These are phyloP conservation scores for Ophiocordyceps polyrhachis-furcata DNA, from an alignment of 2,329 filamentous ascomycete species.

Conservation along the genomic window DNA sequence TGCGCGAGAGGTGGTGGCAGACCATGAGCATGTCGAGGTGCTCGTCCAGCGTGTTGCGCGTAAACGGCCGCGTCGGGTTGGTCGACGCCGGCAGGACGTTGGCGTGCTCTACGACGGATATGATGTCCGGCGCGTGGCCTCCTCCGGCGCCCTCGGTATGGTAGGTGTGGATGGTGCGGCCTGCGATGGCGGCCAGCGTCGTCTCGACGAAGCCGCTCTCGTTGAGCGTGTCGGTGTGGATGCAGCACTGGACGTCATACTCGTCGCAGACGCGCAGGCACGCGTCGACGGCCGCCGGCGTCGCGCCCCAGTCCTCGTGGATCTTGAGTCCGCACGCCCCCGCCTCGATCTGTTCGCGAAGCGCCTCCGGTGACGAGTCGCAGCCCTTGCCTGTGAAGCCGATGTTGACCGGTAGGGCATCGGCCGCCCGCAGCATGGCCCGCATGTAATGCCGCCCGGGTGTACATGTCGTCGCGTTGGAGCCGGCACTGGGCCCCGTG, in stretches of 20 bases:
- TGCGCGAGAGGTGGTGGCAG: conserved; percentile 80
- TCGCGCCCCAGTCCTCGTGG: conserved; percentile 91
- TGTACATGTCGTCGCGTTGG: conserved; percentile 84
- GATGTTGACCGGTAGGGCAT: conserved; percentile 65
- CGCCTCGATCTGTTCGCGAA: conserved; percentile 64
- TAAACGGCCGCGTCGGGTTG: conserved; percentile 83
- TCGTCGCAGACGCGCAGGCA: conserved; percentile 78
- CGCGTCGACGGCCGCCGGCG: conserved; percentile 76
- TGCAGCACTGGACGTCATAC: conserved; percentile 79
- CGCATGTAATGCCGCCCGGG: conserved; percentile 68
- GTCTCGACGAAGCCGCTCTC: conserved; percentile 95
- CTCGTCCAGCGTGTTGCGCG: conserved; percentile 82
- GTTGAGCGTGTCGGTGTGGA: conserved; percentile 92
- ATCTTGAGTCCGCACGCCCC: conserved; percentile 84
- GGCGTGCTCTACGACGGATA: conserved; percentile 70
- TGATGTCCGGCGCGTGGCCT: conserved; percentile 91
- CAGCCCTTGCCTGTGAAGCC: conserved; percentile 92
- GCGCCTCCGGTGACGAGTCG: conserved; percentile 49
- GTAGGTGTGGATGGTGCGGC: conserved; percentile 85
- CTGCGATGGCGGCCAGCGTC: conserved; percentile 69
- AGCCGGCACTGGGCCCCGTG: conserved; percentile 75
- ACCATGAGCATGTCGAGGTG: conserved; percentile 98
- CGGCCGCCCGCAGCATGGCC: conserved; percentile 78
- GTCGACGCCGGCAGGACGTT: conserved; percentile 85
- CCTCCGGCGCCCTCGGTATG: conserved; percentile 92